Evolutionary conservation across 1,284 basidiomycete genomes (phyloP), one percentile per base, ranked within the genome.

Genomic region (Earliella scabrosa): DNA sequence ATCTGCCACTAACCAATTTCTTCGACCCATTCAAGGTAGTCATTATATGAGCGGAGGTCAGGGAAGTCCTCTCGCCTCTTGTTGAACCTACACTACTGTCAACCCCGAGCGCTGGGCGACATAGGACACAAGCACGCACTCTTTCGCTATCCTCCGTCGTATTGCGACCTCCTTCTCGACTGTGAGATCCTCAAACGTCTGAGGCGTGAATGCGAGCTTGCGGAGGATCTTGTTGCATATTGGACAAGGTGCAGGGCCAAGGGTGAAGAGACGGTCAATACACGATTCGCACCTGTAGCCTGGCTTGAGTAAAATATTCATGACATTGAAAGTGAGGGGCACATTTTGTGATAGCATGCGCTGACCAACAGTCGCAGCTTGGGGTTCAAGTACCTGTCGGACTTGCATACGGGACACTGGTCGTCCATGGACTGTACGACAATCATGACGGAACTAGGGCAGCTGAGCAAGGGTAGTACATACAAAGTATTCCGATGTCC

Each of bases 261-360:
- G 84, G 1, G 95, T 96, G 72, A 97, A 99, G 44, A 99, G 75
- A 8, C 96, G 86, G 73, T 99, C 97, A 68, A 99, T 98, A 72
- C 97, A 99, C 2, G 92, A 93, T 77, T 97, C 95, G 75, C 95
- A 98, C 92, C 94, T 96, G 65, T 13, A 11, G 36, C 14, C 46
- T 60, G 35, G 64, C n/a, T 51, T 49, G 3, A 50, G 31, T 20
- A 32, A 18, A 10, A 0, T 13, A 11, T 11, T 35, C 6, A 24
- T 9, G 3, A 2, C 9, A 7, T 16, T 20, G 29, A 24, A 40
- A 32, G 36, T 23, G 27, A 24, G 31, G 64, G 82, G 57, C 63
- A 94, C 96, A 98, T 97, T 82, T 98, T 98, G 77, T 99, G 97
- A 75, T 98, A 99, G 73, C 97, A 99, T 31, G 93, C 85, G 68